Evolutionary conservation across 1,284 basidiomycete species (phyloP).

Genomic region (Cystobasidium slooffiae): DNA sequence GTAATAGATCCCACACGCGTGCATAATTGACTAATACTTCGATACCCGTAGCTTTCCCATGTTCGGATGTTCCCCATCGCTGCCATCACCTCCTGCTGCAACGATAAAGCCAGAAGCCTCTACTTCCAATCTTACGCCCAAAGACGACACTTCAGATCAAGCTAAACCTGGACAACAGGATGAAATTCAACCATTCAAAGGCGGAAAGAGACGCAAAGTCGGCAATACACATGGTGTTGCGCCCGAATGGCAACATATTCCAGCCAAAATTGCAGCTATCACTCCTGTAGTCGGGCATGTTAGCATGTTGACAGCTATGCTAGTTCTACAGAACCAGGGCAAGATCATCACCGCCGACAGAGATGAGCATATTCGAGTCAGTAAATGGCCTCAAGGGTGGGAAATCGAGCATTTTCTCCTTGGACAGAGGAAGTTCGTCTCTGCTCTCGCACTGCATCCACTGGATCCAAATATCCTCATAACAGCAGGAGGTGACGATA

Average conservation of each 20-base stretch:
- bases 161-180: conserved; percentile 2
- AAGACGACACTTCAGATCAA: conserved; percentile 2
- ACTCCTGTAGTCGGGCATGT: conserved; percentile 78
- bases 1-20: too few species aligned
- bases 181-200: not conserved
- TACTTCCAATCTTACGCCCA: conserved; percentile 5
- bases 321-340: conserved; percentile 68
- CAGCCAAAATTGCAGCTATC: conserved; percentile 52
- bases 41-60: conserved; percentile 26
- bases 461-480: conserved; percentile 61
- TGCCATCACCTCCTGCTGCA: conserved; percentile 30
- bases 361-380: conserved; percentile 91
- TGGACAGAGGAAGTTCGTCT: conserved; percentile 82
- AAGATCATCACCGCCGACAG: conserved; percentile 84
- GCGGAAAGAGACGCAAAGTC: conserved; percentile 17
- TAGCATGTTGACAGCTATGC: conserved; percentile 75
- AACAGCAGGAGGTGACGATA: conserved; percentile 83
- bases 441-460: conserved; percentile 71
- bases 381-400: conserved; percentile 81
- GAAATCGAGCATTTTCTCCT: conserved; percentile 82
- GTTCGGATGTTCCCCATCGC: conserved; percentile 11
- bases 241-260: conserved; percentile 54
- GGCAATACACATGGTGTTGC: conserved; percentile 25
- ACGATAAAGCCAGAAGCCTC: conserved; percentile 22
- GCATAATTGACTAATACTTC: too few species aligned